phyloP scores from a whole-genome alignment of 768 basidiomycete genomes.

The Calocybe indica region DNA sequence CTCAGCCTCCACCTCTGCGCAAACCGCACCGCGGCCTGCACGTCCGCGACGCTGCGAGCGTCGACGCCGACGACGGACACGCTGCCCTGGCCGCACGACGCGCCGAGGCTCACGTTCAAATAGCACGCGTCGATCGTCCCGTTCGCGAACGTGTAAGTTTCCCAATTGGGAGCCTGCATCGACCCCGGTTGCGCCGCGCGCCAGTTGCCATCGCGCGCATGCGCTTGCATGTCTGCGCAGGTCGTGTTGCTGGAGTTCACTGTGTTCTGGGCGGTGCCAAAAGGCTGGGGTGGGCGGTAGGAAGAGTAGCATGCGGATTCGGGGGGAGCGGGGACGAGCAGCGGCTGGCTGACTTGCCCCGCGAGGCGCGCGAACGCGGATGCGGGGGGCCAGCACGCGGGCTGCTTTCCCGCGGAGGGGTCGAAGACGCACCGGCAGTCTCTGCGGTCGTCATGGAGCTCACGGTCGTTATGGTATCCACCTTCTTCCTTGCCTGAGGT shows the following conservation, averaged over 20 bases:
- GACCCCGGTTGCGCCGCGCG: slow-evolving; percentile 33
- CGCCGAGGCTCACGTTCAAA: slow-evolving; percentile 32
- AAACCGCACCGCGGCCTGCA: slow-evolving; percentile 35
- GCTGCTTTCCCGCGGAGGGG: too few species aligned
- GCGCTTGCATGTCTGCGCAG: slow-evolving; percentile 24
- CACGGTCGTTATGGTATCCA: too few species aligned
- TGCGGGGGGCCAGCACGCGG: slow-evolving; percentile 35
- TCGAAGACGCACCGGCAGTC: too few species aligned
- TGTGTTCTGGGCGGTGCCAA: too few species aligned
- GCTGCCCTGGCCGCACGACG: slow-evolving; percentile 37
- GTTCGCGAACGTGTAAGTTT: slow-evolving; percentile 28
- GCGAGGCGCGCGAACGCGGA: slow-evolving; percentile 25
- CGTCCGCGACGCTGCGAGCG: slow-evolving; percentile 27
- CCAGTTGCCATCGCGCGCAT: slow-evolving; percentile 30
- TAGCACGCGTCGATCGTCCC: slow-evolving; percentile 49
- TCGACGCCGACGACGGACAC: slow-evolving; percentile 36
- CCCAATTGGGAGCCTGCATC: slow-evolving; percentile 26
- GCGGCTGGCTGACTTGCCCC: slow-evolving; percentile 34
- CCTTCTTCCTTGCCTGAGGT: too few species aligned
- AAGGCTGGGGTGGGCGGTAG: slow-evolving; percentile 18
- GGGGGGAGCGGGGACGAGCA: slow-evolving; percentile 33
- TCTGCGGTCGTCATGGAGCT: too few species aligned
- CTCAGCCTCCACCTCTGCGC: slow-evolving; percentile 27
- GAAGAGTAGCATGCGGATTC: slow-evolving; percentile 36
- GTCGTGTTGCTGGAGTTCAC: slow-evolving; percentile 12